Evolutionary conservation across 2,329 filamentous ascomycete genomes (phyloP), one percentile per base, ranked within the genome.

Genomic region (Byssochlamys sp.): DNA sequence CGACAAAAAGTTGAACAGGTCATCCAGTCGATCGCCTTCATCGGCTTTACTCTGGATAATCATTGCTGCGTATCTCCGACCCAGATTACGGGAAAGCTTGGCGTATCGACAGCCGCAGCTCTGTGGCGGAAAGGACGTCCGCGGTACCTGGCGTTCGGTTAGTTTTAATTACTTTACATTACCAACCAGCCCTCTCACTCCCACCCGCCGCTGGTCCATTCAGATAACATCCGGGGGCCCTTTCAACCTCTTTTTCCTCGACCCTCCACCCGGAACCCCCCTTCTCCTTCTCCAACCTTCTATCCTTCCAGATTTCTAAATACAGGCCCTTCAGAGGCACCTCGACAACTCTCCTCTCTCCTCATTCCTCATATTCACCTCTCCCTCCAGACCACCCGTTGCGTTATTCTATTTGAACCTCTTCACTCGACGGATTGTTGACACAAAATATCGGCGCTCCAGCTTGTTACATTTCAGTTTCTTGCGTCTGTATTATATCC

Each of bases 51-150:
- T 31, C 26, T 19, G 26, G 52, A 27, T 19, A 19, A 19, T 12
- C 19, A 35, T 56, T 48, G 49, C 53, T 59, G 62, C 56, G 54
- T 65, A 62, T 62, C 58, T 64, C 60, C 63, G 61, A 7, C 25
- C 49, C 25, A 51, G 49, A 51, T 51, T 28, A 51, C 49, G 25
- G 49, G 35, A 58, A 60, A 54, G 52, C 59, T 59, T 61, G 57
- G 57, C 57, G 55, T 55, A 55, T 54, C 51, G 14, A 52, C 50
- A 53, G 55, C 24, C 26, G 53, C 45, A 11, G 57, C 24, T 51
- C 49, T 26, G 25, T 28, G 49, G 49, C 49, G 49, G 49, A 51
- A 51, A 28, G 49, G 6, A 51, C 49, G 49, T 51, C 49, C 49
- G 57, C 55, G 52, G 56, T 59, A 54, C 58, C 60, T 54, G 54